Evolutionary conservation across 345 rosid species (phyloP).

Genomic region (Linum lewisii): DNA sequence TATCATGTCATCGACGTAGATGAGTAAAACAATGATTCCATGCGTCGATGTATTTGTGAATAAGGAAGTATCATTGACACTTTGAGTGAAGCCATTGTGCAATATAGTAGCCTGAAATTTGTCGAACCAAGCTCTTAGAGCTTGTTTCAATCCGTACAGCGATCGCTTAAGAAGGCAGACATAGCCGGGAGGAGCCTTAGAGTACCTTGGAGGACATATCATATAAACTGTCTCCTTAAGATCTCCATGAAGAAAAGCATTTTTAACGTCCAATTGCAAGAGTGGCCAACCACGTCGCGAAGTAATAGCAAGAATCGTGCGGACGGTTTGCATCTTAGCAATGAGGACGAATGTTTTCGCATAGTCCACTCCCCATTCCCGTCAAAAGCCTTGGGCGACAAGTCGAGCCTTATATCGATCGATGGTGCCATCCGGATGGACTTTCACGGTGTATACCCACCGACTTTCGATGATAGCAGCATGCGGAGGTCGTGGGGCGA

Average conservation of each 20-base stretch:
- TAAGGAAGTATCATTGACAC: not conserved
- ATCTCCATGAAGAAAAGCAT: not conserved
- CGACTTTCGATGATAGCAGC: not conserved
- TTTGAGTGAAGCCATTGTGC: not conserved
- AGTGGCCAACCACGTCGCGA: not conserved
- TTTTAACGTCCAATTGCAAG: not conserved
- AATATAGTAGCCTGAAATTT: not conserved
- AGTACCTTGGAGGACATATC: not conserved
- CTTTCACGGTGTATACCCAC: not conserved
- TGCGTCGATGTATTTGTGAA: not conserved
- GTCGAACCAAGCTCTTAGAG: not conserved
- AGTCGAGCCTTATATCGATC: not conserved
- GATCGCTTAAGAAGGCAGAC: not conserved
- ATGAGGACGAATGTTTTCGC: not conserved
- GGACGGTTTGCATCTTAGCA: not conserved
- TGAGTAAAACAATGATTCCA: not conserved
- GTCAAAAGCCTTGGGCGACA: not conserved
- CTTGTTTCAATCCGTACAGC: not conserved
- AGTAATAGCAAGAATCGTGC: not conserved
- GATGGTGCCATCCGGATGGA: not conserved
- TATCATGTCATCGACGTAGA: not conserved
- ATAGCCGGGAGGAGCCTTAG: not conserved
- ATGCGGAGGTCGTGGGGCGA: no score
- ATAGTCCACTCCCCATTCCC: not conserved
- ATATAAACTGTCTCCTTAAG: not conserved